A percentile compares a stretch with the other conserved stretches of the same genome.
phyloP scores from a whole-genome alignment of 179 eudicot genomes.

The Actinidia arguta region DNA sequence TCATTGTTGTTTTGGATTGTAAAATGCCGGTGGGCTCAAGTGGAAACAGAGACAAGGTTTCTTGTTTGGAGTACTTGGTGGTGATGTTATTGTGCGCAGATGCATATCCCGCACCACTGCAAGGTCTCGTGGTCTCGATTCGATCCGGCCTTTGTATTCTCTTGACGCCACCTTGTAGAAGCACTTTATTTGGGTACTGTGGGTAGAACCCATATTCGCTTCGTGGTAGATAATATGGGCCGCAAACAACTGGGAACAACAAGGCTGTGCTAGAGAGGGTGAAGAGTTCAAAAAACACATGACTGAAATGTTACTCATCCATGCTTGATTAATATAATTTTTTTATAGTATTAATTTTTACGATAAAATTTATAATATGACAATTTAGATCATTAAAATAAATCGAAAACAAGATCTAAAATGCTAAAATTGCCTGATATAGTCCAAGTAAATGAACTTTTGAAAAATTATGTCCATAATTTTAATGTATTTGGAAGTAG shows the following conservation, averaged over 20 bases:
- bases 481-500: no score
- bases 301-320: no score
- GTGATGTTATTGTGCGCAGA: background rate
- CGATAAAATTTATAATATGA: no score
- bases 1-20: slow-evolving; percentile 26
- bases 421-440: no score
- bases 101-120: background rate
- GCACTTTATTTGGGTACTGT: slow-evolving; percentile 30
- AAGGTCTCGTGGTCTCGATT: background rate
- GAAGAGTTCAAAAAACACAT: no score
- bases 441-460: no score
- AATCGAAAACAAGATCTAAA: no score
- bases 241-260: slow-evolving; percentile 29
- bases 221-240: slow-evolving; percentile 34
- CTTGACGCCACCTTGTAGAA: slow-evolving; percentile 35
- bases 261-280: background rate
- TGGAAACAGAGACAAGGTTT: slow-evolving; percentile 73
- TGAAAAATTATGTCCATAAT: no score
- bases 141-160: slow-evolving; percentile 18
- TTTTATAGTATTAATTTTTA: no score
- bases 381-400: no score
- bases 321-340: no score
- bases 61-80: slow-evolving; percentile 27
- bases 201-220: slow-evolving; percentile 32
- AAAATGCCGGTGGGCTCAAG: slow-evolving; percentile 71